These are phyloP conservation scores for Populus alba DNA, from an alignment of 345 rosid genomes.

Conservation along the genomic window DNA sequence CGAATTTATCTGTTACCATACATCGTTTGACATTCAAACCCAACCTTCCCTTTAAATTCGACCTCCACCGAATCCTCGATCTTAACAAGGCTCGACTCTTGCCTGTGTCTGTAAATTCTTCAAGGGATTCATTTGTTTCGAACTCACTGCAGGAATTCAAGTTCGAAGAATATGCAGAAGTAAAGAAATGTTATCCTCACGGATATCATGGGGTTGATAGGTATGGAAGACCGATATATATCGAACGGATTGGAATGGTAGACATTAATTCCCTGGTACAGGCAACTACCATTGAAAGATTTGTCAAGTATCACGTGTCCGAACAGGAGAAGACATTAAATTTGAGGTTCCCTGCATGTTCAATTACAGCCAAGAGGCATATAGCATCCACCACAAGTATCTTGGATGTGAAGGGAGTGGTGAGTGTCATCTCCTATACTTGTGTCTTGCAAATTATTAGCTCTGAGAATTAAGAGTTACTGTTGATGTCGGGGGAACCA, in stretches of 20 bases:
- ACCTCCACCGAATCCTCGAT: no score
- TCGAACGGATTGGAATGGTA: constrained; percentile 57
- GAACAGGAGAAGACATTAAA: constrained; percentile 57
- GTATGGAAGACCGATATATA: constrained; percentile 54
- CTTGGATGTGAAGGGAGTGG: constrained; percentile 67
- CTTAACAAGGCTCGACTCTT: not conserved
- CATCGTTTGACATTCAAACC: no score
- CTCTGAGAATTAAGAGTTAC: not conserved
- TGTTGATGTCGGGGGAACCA: not conserved
- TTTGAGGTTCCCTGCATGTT: constrained; percentile 52
- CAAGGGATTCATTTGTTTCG: not conserved
- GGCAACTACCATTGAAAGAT: constrained; percentile 44
- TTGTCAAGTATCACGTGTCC: constrained; percentile 50
- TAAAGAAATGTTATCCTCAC: constrained; percentile 58
- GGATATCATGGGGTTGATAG: constrained; percentile 66
- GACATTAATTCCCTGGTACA: constrained; percentile 44
- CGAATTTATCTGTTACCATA: not conserved
- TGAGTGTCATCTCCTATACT: constrained; percentile 23
- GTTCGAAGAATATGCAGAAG: constrained; percentile 41
- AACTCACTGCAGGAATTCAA: constrained; percentile 45
- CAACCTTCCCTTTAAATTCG: no score
- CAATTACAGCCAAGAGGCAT: constrained; percentile 57
- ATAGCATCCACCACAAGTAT: constrained; percentile 54
- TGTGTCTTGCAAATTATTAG: not conserved
- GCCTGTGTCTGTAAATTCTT: not conserved